phyloP scores from a whole-genome alignment of 2,329 filamentous ascomycete species.

The Sporothrix inflata region DNA sequence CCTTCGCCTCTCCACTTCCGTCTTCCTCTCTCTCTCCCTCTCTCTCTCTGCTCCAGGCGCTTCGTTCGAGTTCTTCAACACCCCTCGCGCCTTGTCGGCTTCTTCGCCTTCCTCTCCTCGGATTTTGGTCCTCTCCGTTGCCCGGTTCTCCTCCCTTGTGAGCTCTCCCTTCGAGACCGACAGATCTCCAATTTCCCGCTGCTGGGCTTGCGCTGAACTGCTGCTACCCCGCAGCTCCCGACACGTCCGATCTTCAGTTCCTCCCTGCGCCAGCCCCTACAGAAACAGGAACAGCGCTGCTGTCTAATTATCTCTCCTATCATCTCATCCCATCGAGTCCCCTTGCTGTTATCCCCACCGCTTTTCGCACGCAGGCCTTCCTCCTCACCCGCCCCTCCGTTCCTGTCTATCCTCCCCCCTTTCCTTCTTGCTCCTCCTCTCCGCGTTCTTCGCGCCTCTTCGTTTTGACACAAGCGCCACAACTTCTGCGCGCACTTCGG shows the following conservation, averaged over 20 bases:
- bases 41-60: not conserved
- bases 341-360: slow-evolving; percentile 11
- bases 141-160: not conserved
- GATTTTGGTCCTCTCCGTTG: not conserved
- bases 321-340: not conserved
- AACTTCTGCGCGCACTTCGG: not conserved
- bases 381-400: not conserved
- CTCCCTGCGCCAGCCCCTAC: not conserved
- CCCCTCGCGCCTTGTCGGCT: not conserved
- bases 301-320: not conserved
- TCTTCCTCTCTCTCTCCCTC: not conserved
- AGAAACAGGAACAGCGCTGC: not conserved
- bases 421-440: not conserved
- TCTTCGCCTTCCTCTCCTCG: not conserved
- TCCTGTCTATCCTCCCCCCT: not conserved
- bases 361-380: slow-evolving; percentile 4
- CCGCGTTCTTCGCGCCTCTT: not conserved
- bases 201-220: slow-evolving; percentile 1
- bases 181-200: slow-evolving; percentile 18
- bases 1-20: not conserved
- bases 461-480: not conserved
- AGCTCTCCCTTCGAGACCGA: not conserved
- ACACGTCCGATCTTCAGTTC: slow-evolving; percentile 4
- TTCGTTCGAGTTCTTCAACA: not conserved
- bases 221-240: slow-evolving; percentile 29